Conservation (phyloP, 179 eudicot genomes). For the Patellifolia procumbens region DNA sequence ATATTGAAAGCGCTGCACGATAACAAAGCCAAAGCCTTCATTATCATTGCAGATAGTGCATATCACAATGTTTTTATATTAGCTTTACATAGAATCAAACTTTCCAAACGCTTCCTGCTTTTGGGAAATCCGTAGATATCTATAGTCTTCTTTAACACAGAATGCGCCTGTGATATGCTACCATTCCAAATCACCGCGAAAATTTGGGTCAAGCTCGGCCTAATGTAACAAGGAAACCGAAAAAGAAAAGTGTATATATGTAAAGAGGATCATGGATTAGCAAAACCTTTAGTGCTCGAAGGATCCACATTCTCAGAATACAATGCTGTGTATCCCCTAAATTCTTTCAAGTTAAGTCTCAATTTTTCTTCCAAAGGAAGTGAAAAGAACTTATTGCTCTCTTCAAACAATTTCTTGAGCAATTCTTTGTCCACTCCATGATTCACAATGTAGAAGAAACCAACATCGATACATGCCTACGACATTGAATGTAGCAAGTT, state of each 20-base stretch:
- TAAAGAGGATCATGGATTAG: not conserved
- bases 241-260: not conserved
- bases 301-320: conserved; percentile 69
- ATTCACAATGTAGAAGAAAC: conserved; percentile 80
- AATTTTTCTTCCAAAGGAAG: conserved; percentile 65
- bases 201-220: too few species aligned
- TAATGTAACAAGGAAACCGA: too few species aligned
- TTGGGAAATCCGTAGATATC: too few species aligned
- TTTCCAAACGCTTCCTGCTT: too few species aligned
- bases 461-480: conserved; percentile 67
- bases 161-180: too few species aligned
- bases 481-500: not conserved
- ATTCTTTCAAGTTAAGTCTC: conserved; percentile 48
- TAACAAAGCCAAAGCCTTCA: too few species aligned
- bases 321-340: conserved; percentile 61
- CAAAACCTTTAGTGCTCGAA: conserved; percentile 44
- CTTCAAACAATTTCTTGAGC: conserved; percentile 44
- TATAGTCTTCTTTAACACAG: not conserved
- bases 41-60: too few species aligned
- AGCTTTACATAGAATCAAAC: too few species aligned
- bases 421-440: conserved; percentile 64
- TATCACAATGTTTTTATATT: too few species aligned
- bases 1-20: too few species aligned
- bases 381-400: conserved; percentile 55
- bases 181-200: too few species aligned